Conservation (phyloP, 1,139 yeast genomes). For the Suhomyces taliae region DNA sequence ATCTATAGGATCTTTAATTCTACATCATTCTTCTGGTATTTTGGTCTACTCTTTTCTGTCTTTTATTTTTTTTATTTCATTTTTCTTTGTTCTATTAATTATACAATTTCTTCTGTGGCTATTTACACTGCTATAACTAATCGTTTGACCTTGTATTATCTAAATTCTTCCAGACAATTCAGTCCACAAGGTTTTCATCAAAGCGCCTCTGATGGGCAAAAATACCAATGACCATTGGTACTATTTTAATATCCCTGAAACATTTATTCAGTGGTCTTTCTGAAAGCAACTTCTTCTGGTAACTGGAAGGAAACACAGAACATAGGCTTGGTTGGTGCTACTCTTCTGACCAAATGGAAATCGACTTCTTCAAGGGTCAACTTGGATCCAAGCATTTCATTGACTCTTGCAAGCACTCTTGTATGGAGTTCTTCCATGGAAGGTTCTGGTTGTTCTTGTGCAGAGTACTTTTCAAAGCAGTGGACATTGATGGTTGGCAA, state of each 20-base stretch:
- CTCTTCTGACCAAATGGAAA: slow-evolving; percentile 86
- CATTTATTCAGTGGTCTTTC: slow-evolving; percentile 8
- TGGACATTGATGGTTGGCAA: slow-evolving; percentile 84
- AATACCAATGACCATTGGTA: neutral
- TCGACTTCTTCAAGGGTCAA: slow-evolving; percentile 47
- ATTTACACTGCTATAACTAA: neutral
- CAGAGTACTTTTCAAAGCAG: slow-evolving; percentile 85
- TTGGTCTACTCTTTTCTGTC: too few species aligned
- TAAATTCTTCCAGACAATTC: too few species aligned
- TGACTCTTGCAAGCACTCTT: slow-evolving; percentile 62
- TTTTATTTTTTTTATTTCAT: too few species aligned
- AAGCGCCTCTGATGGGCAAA: too few species aligned
- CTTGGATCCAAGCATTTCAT: slow-evolving; percentile 50
- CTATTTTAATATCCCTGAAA: neutral
- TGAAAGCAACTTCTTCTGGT: slow-evolving; percentile 77
- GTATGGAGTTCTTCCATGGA: slow-evolving; percentile 59
- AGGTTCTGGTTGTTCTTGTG: slow-evolving; percentile 67
- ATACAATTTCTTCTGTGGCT: neutral
- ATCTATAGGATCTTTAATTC: too few species aligned
- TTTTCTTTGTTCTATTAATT: too few species aligned
- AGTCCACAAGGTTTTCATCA: too few species aligned
- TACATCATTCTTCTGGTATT: too few species aligned
- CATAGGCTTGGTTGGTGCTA: slow-evolving; percentile 97
- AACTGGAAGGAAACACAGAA: slow-evolving; percentile 79
- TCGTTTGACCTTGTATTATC: too few species aligned